Evolutionary conservation across 495 filamentous ascomycete species (phyloP), one percentile per base, ranked within the genome.

Genomic region (Xylaria telfairii): DNA sequence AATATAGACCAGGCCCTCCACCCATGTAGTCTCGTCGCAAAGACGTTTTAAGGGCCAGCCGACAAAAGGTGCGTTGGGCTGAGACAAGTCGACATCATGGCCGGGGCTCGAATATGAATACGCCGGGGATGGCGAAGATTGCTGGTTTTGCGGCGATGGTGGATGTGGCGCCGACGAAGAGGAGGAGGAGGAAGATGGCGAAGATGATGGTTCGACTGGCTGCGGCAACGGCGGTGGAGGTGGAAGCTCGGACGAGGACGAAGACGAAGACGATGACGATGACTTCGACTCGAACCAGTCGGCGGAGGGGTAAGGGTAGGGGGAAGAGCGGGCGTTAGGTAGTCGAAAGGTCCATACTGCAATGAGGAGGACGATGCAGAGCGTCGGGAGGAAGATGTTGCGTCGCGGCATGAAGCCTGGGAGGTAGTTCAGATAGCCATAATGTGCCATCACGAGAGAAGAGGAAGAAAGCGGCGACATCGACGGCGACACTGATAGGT

Each of bases 21-120:
- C 76, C 81, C 80, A 84, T 0, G 49, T 69, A 1, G 80, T 77
- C 67, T 86, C 85, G 7, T 79, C 74, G 77, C 85, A 86, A 4
- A 82, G 80, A 4, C 85, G 68, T 32, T 74, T 73, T 56, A 87
- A 74, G 4, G 85, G 84, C 85, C 85, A 86, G 70, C 79, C 73
- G 67, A 87, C 76, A 70, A 85, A 85, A n/a, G 82, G 83, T 10
- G 83, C 74, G 61, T 83, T 78, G 19, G 81, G 75, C 17, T 71
- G 62, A 28, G 76, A 78, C 24, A 78, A 13, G 72, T 78, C 76
- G 72, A 78, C 63, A 53, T 76, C 67, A 54, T 66, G 62, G 12
- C 26, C 72, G 41, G 47, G 72, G 68, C 68, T 37, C 17, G 49
- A 51, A 46, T 19, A 63, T 19, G 63, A 24, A 44, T 69, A 12